Conservation (phyloP, 345 rosid species). For the Euphorbia tirucalli region DNA sequence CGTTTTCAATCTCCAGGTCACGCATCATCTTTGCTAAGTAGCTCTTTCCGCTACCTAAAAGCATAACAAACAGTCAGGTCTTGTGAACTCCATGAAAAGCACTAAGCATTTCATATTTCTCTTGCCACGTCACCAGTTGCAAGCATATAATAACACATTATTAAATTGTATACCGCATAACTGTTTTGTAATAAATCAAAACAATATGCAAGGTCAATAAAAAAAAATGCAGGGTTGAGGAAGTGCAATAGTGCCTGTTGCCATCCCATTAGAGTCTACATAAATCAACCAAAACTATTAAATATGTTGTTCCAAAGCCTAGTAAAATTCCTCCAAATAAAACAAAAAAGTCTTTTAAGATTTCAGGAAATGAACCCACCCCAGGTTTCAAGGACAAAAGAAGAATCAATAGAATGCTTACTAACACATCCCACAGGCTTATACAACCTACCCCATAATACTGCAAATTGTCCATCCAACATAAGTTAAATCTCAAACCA, state of each 20-base stretch:
- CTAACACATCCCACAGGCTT: background rate
- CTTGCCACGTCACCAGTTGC: background rate
- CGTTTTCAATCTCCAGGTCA: constrained; percentile 85
- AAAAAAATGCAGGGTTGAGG: background rate
- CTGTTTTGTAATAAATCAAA: background rate
- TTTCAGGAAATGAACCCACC: background rate
- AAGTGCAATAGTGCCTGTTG: background rate
- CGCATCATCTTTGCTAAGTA: constrained; percentile 90
- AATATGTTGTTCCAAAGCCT: background rate
- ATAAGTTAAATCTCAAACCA: background rate
- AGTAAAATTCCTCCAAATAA: background rate
- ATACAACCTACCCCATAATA: background rate
- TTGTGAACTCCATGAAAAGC: background rate
- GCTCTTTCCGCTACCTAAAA: constrained; percentile 92
- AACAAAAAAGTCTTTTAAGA: background rate
- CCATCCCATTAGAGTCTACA: background rate
- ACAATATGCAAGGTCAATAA: background rate
- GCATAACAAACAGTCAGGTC: background rate
- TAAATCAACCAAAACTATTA: background rate
- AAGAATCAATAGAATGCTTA: background rate
- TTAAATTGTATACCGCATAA: background rate
- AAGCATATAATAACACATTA: background rate
- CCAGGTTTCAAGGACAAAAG: too few relatives aligned
- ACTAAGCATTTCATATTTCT: background rate
- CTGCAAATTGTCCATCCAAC: background rate